Base-by-base conservation (phyloP, 345 rosid genomes). In the Corymbia maculata region DNA sequence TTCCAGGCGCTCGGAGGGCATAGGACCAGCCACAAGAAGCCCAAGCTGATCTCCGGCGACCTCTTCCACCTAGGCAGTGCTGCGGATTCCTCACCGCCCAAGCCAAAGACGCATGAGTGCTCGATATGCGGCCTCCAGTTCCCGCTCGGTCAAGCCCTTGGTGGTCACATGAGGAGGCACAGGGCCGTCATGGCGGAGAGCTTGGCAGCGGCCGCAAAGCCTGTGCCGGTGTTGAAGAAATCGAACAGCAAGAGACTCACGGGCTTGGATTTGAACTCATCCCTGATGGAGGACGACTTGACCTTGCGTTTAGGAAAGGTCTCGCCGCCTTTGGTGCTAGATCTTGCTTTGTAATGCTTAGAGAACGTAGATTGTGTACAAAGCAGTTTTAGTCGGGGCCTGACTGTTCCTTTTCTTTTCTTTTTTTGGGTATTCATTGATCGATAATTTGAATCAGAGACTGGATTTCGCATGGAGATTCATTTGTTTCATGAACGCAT, bases 1-100 rank as follows among this genome's bases (percentile, higher is more conserved):
- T 97, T 97, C 52, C 99, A 97, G 92, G 99, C 99, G 7, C 89
- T 97, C 21, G 99, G 99, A 1, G 99, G 99, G 4, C 99, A 97
- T 92, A 93, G 97, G 11, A 97, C 98, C 1, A 97, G 99, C 87
- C 99, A 97, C 94, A 93, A 93, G 91, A 94, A 94, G 91, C 92
- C 94, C 3, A 93, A 91, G 51, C 89, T 92, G n/a, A 55, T 86
- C 84, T 92, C 87, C 7, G 94, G 89, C 8, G 90, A 80, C 42
- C 88, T 51, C 19, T 88, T 12, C 15, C 22, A 32, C 8, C 22
- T 90, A 85, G 22, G 89, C 90, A 5, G 47, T 21, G 6, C 2
- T 7, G 68, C 32, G 3, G 32, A 61, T 26, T 26, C 30, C 24
- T 92, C 96, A 42, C 95, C 94, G 0, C 87, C 92, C 64, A 95